These are phyloP conservation scores for Cryptococcus jaspeensis DNA, from an alignment of 1,284 basidiomycete species.

Conservation along the genomic window DNA sequence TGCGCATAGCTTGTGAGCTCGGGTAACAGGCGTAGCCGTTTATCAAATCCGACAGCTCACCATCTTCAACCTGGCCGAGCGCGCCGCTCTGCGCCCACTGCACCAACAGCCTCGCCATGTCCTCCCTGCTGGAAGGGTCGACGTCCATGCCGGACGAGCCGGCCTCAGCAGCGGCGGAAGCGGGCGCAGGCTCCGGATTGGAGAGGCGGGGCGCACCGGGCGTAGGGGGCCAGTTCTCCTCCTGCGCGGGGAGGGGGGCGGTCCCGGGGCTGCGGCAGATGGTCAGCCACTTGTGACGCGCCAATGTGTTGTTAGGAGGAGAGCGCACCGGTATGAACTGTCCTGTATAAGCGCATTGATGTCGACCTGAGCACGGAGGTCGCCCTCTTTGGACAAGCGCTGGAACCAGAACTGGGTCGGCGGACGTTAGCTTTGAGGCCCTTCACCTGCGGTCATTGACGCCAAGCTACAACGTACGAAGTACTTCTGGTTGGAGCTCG, in stretches of 20 bases:
- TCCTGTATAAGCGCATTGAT: conserved; percentile 46
- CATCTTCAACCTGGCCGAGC: conserved; percentile 15
- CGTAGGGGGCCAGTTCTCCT: conserved; percentile 24
- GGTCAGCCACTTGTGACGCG: not conserved
- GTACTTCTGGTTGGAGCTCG: conserved; percentile 45
- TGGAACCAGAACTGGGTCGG: conserved; percentile 50
- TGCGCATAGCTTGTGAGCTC: conserved; percentile 6
- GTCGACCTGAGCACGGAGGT: conserved; percentile 39
- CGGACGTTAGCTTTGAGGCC: not conserved
- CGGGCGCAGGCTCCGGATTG: conserved; percentile 22
- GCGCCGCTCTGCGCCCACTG: conserved; percentile 37
- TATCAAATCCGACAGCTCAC: conserved; percentile 7
- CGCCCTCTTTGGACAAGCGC: conserved; percentile 27
- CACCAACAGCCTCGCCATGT: conserved; percentile 40
- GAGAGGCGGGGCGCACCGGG: conserved; percentile 33
- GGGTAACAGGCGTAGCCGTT: not conserved
- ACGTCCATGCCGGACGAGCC: conserved; percentile 5
- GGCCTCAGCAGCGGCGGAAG: conserved; percentile 2
- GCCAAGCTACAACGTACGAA: conserved; percentile 29
- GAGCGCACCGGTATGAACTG: conserved; percentile 37
- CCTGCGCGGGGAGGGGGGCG: conserved; percentile 19
- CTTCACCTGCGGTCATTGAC: not conserved
- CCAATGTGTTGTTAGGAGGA: not conserved
- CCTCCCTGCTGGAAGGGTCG: conserved; percentile 15
- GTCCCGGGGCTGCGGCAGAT: conserved; percentile 19